phyloP scores from a whole-genome alignment of 192 early-diverging fungal species.

The Chytriomyces sp. region DNA sequence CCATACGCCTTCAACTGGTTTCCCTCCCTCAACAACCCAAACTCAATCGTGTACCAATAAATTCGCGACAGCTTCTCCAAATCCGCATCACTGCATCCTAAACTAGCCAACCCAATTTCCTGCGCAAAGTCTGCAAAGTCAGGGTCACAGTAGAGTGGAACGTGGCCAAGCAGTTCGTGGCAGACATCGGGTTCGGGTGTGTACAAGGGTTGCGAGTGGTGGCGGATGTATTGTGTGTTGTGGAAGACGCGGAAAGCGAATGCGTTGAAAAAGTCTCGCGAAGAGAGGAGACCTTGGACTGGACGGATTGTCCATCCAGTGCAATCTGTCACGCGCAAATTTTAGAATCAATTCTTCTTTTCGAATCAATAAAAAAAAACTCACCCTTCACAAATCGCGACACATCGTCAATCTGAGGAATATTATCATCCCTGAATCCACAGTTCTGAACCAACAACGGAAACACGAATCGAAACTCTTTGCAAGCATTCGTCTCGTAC shows the following conservation, averaged over 20 bases:
- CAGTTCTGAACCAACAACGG: slow-evolving; percentile 91
- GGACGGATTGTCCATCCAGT: slow-evolving; percentile 95
- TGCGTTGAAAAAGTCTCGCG: slow-evolving; percentile 93
- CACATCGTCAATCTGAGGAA: slow-evolving; percentile 89
- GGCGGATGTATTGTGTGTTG: slow-evolving; percentile 97
- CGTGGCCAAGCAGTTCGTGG: slow-evolving; percentile 95
- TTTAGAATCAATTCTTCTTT: too few species aligned
- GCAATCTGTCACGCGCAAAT: slow-evolving; percentile 59
- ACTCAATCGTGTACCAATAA: slow-evolving; percentile 95
- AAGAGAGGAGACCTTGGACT: slow-evolving; percentile 90
- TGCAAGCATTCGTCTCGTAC: slow-evolving; percentile 87
- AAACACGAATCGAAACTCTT: slow-evolving; percentile 89
- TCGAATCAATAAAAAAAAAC: too few species aligned
- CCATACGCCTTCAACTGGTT: slow-evolving; percentile 86
- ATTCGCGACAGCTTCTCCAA: slow-evolving; percentile 77
- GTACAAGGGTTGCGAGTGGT: slow-evolving; percentile 87
- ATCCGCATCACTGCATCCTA: slow-evolving; percentile 91
- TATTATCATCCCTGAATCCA: slow-evolving; percentile 79
- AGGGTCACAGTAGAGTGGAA: slow-evolving; percentile 64
- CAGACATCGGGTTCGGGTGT: slow-evolving; percentile 95
- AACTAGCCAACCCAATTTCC: slow-evolving; percentile 90
- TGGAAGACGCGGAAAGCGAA: slow-evolving; percentile 98
- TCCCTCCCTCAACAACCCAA: slow-evolving; percentile 80
- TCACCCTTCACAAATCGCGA: slow-evolving; percentile 85
- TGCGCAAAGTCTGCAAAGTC: slow-evolving; percentile 95